Percentiles rank a stretch among this genome's conserved stretches.
These are phyloP conservation scores for Cordyceps farinosa DNA, from an alignment of 2,329 filamentous ascomycete genomes.

Conservation along the genomic window DNA sequence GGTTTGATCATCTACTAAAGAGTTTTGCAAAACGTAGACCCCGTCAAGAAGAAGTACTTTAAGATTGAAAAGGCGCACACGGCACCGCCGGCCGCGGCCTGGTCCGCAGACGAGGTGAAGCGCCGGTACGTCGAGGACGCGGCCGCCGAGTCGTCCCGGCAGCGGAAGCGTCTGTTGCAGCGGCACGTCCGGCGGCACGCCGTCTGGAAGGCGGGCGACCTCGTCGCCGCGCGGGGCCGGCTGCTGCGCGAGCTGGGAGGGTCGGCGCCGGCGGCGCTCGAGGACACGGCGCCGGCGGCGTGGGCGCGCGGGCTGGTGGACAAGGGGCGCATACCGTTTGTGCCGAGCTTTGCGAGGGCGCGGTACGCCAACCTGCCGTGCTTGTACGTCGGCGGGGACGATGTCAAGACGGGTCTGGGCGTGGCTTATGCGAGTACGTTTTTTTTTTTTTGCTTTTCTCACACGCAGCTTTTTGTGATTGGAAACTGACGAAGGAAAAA, in stretches of 20 bases:
- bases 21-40: slow-evolving; percentile 36
- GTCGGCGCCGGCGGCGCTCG: slow-evolving; percentile 10
- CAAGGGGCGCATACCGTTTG: slow-evolving; percentile 40
- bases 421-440: slow-evolving; percentile 44
- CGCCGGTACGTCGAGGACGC: slow-evolving; percentile 47
- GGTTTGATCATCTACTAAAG: slow-evolving; percentile 1
- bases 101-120: slow-evolving; percentile 58
- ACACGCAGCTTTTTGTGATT: not conserved
- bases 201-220: slow-evolving; percentile 30
- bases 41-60: slow-evolving; percentile 63
- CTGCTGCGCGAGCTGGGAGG: slow-evolving; percentile 27
- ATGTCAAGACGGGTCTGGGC: slow-evolving; percentile 38
- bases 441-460: too few species aligned
- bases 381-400: slow-evolving; percentile 39
- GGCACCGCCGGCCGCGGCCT: slow-evolving; percentile 48
- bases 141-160: slow-evolving; percentile 26
- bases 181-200: slow-evolving; percentile 38
- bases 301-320: slow-evolving; percentile 39
- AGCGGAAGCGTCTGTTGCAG: slow-evolving; percentile 31
- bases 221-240: slow-evolving; percentile 27
- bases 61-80: slow-evolving; percentile 58
- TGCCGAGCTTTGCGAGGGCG: slow-evolving; percentile 27
- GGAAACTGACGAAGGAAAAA: not conserved
- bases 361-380: slow-evolving; percentile 35
- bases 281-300: slow-evolving; percentile 29